These are phyloP conservation scores for Cyberlindnera veronae DNA, from an alignment of 805 yeast species.

Conservation along the genomic window DNA sequence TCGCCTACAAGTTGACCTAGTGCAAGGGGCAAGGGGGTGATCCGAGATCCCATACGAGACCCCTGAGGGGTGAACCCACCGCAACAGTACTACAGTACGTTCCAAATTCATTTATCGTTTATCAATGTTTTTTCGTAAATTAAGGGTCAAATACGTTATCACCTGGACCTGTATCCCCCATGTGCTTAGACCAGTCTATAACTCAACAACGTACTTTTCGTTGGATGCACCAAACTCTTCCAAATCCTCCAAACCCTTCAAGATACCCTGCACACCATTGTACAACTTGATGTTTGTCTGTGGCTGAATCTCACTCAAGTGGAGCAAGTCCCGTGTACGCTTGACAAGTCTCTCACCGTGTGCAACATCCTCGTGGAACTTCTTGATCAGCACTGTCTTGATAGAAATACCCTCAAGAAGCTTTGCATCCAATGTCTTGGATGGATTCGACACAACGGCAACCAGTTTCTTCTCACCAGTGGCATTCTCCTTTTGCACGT, in stretches of 20 bases:
- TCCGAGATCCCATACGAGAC: too few species aligned
- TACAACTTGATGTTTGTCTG: conserved; percentile 33
- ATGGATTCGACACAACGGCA: conserved; percentile 39
- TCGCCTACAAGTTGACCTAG: too few species aligned
- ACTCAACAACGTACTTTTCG: conserved; percentile 38
- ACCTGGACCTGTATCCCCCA: not conserved
- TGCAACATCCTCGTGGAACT: conserved; percentile 40
- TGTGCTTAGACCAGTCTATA: conserved; percentile 7
- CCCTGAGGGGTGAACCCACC: too few species aligned
- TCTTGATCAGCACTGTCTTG: conserved; percentile 36
- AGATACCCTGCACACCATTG: conserved; percentile 34
- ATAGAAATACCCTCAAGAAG: conserved; percentile 26
- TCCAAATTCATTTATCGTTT: not conserved
- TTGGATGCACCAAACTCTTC: conserved; percentile 41
- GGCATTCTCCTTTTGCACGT: conserved; percentile 14
- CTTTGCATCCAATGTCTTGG: conserved; percentile 23
- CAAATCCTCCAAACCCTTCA: conserved; percentile 35
- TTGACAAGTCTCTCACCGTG: conserved; percentile 36
- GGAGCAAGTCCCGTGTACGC: conserved; percentile 32
- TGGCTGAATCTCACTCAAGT: conserved; percentile 30
- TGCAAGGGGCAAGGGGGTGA: too few species aligned
- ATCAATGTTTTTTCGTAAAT: too few species aligned
- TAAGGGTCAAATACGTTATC: not conserved
- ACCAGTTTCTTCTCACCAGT: conserved; percentile 29
- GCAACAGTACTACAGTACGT: too few species aligned